A percentile compares a stretch with the other conserved stretches of the same genome.
phyloP scores from a whole-genome alignment of 371 early-diverging fungal genomes.

The Conidiobolus incongruus region DNA sequence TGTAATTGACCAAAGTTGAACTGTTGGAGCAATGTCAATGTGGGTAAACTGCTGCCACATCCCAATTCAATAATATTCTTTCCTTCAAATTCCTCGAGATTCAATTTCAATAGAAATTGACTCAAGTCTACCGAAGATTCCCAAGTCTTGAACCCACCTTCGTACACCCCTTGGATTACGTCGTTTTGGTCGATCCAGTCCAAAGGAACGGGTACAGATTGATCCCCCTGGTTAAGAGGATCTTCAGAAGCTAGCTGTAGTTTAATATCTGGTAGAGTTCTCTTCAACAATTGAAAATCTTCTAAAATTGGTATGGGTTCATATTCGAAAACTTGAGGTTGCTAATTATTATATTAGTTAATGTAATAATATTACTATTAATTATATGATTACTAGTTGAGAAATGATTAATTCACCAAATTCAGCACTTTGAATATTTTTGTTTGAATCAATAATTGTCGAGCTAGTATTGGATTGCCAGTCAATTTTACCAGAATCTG shows the following conservation, averaged over 20 bases:
- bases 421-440: no score
- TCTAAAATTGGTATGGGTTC: neutral
- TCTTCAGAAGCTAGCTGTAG: constrained; percentile 52
- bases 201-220: neutral
- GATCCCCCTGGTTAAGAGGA: constrained; percentile 10
- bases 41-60: constrained; percentile 76
- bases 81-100: constrained; percentile 15
- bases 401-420: no score
- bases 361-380: no score
- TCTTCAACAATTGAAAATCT: constrained; percentile 18
- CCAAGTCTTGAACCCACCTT: constrained; percentile 85
- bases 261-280: constrained; percentile 59
- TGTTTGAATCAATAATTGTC: no score
- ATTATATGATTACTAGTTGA: no score
- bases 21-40: constrained; percentile 37
- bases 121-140: constrained; percentile 78
- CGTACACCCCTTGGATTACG: constrained; percentile 57
- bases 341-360: neutral
- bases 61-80: constrained; percentile 60
- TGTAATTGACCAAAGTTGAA: constrained; percentile 32
- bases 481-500: no score
- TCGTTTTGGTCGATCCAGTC: constrained; percentile 38
- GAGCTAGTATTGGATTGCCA: no score
- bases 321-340: neutral
- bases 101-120: constrained; percentile 23